Evolutionary conservation across 2,329 filamentous ascomycete species (phyloP).

Genomic region (Diaporthe helianthi): DNA sequence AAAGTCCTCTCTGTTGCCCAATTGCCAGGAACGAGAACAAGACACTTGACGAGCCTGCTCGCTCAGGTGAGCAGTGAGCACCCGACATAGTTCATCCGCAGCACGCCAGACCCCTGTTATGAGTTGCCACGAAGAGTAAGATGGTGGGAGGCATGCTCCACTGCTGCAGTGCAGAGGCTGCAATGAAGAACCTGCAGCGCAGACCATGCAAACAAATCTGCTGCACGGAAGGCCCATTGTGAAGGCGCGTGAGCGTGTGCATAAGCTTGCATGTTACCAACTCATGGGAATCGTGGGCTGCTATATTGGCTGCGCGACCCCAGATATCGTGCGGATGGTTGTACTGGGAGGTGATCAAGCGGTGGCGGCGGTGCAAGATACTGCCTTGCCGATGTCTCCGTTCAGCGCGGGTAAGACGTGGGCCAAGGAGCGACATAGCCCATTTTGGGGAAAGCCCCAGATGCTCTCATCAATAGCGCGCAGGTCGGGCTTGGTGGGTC

Average conservation of each 20-base stretch:
- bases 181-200: slow-evolving; percentile 21
- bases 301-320: slow-evolving; percentile 6
- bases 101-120: not conserved
- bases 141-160: not conserved
- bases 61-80: slow-evolving; percentile 10
- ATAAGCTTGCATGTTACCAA: slow-evolving; percentile 18
- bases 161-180: not conserved
- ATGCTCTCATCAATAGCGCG: slow-evolving; percentile 6
- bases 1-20: not conserved
- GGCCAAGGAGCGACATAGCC: slow-evolving; percentile 16
- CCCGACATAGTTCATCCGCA: not conserved
- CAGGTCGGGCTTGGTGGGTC: not conserved
- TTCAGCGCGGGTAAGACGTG: slow-evolving; percentile 16
- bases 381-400: slow-evolving; percentile 12
- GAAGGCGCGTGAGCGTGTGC: slow-evolving; percentile 14
- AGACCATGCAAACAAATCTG: slow-evolving; percentile 9
- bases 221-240: not conserved
- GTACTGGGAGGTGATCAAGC: not conserved
- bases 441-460: not conserved
- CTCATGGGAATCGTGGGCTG: not conserved
- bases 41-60: not conserved
- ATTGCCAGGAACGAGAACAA: not conserved
- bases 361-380: not conserved
- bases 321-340: slow-evolving; percentile 21
- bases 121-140: not conserved